These are phyloP conservation scores for Alloascoidea africana DNA, from an alignment of 805 yeast genomes.

Conservation along the genomic window DNA sequence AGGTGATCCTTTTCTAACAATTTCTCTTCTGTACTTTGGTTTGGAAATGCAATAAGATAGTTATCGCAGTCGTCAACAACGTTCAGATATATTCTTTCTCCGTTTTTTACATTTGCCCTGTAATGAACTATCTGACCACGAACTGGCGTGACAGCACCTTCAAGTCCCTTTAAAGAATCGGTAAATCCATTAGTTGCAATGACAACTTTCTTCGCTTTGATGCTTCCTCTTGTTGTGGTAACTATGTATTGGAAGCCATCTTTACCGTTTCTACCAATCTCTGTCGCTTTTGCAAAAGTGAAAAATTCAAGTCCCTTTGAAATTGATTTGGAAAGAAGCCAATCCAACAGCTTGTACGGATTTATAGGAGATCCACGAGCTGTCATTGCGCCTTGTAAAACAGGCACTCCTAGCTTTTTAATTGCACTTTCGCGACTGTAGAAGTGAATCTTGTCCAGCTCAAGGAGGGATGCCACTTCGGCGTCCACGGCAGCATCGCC, in stretches of 20 bases:
- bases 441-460: constrained; percentile 16
- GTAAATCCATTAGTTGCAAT: constrained; percentile 24
- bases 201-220: constrained; percentile 19
- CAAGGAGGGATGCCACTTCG: constrained; percentile 3
- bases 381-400: constrained; percentile 18
- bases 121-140: constrained; percentile 15
- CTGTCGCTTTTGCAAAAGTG: constrained; percentile 24
- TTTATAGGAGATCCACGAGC: constrained; percentile 29
- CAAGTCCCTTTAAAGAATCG: constrained; percentile 2
- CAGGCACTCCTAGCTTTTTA: constrained; percentile 15
- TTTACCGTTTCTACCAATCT: constrained; percentile 10
- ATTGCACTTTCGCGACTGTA: constrained; percentile 18
- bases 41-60: constrained; percentile 7
- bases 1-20: not conserved
- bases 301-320: constrained; percentile 24
- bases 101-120: constrained; percentile 1
- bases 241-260: constrained; percentile 18
- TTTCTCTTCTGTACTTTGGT: constrained; percentile 3
- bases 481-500: constrained; percentile 7
- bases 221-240: constrained; percentile 17
- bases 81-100: constrained; percentile 2
- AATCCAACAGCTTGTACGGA: constrained; percentile 26
- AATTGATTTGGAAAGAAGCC: constrained; percentile 18
- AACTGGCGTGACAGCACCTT: constrained; percentile 11
- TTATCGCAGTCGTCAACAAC: constrained; percentile 5